Percentiles rank a stretch among this genome's conserved stretches.
These are phyloP conservation scores for Comarum palustre DNA, from an alignment of 306 rosid species.

Conservation along the genomic window DNA sequence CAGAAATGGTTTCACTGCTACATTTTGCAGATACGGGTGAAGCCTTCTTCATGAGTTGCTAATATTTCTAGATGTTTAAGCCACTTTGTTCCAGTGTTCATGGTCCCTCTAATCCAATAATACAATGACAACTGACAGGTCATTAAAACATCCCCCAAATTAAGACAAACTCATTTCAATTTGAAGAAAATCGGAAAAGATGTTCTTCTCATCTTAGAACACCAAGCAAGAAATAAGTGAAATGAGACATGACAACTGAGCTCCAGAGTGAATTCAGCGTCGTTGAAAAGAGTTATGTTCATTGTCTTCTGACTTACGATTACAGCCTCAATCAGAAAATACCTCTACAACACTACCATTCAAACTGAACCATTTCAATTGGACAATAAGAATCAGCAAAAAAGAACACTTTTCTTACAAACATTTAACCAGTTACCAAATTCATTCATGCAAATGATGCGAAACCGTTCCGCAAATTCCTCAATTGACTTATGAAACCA, in stretches of 20 bases:
- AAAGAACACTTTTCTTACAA: neutral
- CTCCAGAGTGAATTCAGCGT: neutral
- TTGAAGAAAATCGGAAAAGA: neutral
- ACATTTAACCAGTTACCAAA: neutral
- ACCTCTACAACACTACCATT: neutral
- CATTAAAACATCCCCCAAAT: conserved; percentile 1
- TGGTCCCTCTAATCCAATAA: neutral
- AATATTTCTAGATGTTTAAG: neutral
- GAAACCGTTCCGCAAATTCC: neutral
- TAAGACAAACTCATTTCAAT: neutral
- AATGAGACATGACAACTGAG: neutral
- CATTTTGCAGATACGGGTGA: neutral
- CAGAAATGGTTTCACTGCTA: neutral
- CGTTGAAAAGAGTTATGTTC: neutral
- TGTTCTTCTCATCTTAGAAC: conserved; percentile 3
- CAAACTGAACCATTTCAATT: neutral
- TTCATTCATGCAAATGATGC: neutral
- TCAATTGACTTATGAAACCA: neutral
- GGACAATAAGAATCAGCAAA: neutral
- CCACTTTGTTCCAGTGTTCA: neutral
- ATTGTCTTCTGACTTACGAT: neutral
- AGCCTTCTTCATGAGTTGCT: neutral
- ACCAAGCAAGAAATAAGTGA: neutral
- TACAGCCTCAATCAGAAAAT: neutral
- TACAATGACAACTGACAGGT: neutral